Evolutionary conservation across 345 rosid species (phyloP).

Genomic region (Hibiscus mutabilis): DNA sequence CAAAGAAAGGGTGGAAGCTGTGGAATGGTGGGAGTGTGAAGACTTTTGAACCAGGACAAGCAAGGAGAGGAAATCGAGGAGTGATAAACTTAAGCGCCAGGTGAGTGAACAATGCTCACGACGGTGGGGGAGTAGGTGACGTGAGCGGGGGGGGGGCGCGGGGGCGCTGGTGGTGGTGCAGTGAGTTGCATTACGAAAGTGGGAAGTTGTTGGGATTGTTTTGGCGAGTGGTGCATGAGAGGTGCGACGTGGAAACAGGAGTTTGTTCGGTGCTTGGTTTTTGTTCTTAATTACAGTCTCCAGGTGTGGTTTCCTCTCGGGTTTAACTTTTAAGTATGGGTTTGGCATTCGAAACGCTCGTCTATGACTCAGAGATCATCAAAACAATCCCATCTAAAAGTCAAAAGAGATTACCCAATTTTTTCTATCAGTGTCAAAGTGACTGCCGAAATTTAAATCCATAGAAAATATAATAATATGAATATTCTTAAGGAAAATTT

Average conservation of each 20-base stretch:
- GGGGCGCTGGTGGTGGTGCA: background rate
- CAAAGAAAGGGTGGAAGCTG: background rate
- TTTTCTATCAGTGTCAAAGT: no score
- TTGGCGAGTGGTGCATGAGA: background rate
- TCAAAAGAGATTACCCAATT: no score
- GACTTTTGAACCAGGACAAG: conserved; percentile 10
- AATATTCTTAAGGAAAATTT: no score
- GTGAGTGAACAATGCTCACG: background rate
- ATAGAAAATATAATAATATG: no score
- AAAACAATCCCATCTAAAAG: background rate
- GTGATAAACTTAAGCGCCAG: background rate
- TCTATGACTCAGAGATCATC: background rate
- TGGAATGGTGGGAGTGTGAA: background rate
- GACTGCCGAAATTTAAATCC: no score
- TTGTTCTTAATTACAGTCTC: no score
- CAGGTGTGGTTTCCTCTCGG: no score
- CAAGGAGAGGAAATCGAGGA: conserved; percentile 7
- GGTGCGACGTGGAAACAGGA: background rate
- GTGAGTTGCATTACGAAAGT: no score
- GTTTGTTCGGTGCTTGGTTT: background rate
- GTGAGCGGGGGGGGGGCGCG: background rate
- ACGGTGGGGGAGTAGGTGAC: background rate
- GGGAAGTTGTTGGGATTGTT: background rate
- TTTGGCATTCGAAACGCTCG: background rate
- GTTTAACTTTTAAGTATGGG: no score